phyloP scores from a whole-genome alignment of 2,329 filamentous ascomycete species.

The Stemphylium vesicarium region DNA sequence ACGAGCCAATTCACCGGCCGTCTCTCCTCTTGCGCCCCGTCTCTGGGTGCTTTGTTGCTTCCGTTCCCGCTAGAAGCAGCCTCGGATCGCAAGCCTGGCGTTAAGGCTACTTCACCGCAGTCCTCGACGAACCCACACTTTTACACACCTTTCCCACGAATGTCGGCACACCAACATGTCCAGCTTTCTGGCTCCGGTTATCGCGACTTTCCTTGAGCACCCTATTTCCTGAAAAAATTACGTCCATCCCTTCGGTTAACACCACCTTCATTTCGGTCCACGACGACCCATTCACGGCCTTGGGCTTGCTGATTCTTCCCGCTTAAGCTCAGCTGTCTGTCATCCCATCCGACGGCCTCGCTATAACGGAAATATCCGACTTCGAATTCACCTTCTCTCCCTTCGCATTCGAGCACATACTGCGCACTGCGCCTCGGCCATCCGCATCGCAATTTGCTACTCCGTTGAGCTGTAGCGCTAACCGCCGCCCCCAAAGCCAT shows the following conservation, averaged over 20 bases:
- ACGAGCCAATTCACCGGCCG: constrained; percentile 26
- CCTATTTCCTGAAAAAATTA: constrained; percentile 51
- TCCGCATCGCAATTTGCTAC: constrained; percentile 12
- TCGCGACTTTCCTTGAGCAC: constrained; percentile 60
- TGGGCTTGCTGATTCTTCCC: constrained; percentile 31
- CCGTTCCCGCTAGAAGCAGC: constrained; percentile 17
- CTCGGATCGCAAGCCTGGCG: constrained; percentile 13
- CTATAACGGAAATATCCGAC: background rate
- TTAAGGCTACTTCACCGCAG: constrained; percentile 23
- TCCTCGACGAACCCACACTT: constrained; percentile 21
- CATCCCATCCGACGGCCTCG: background rate
- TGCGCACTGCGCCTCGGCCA: constrained; percentile 8
- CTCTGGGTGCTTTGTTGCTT: constrained; percentile 15
- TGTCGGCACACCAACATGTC: constrained; percentile 59
- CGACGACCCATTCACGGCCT: constrained; percentile 31
- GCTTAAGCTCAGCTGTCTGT: constrained; percentile 6
- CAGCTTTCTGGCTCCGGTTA: constrained; percentile 54
- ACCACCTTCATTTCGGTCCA: constrained; percentile 39
- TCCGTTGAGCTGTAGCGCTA: constrained; percentile 14
- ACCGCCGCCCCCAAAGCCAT: constrained; percentile 25
- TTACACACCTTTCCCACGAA: constrained; percentile 35
- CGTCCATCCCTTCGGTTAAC: constrained; percentile 32
- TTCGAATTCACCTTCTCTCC: constrained; percentile 1
- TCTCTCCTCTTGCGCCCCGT: constrained; percentile 15
- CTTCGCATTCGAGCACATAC: constrained; percentile 1